Conservation (phyloP, 2,329 filamentous ascomycete genomes). For the Phialocephala sp. region DNA sequence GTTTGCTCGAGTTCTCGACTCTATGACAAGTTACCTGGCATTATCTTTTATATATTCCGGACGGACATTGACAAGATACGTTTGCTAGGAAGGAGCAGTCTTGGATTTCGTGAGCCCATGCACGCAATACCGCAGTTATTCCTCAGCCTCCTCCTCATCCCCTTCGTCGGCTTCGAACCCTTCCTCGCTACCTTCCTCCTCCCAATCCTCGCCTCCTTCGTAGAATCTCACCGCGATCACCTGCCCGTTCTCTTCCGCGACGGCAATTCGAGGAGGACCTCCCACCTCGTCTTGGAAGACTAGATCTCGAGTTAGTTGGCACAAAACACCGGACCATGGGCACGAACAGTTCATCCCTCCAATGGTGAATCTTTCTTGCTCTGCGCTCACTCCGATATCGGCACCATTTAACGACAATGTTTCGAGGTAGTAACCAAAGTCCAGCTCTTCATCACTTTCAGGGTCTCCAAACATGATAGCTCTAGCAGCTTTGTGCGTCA, state of each 20-base stretch:
- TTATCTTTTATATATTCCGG: too few relatives aligned
- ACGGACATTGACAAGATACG: too few relatives aligned
- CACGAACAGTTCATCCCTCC: constrained; percentile 1
- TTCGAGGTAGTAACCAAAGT: neutral
- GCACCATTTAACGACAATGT: neutral
- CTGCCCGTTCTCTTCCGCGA: constrained; percentile 3
- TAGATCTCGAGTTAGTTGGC: neutral
- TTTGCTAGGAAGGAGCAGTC: too few relatives aligned
- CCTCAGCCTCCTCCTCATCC: neutral
- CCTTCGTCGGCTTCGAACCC: neutral
- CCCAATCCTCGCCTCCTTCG: neutral
- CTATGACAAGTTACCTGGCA: too few relatives aligned
- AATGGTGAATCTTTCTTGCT: neutral
- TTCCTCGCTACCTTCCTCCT: neutral
- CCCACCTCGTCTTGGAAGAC: constrained; percentile 1
- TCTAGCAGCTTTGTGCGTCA: neutral
- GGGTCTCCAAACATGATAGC: constrained; percentile 1
- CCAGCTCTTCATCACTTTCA: constrained; percentile 2
- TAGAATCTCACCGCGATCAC: neutral
- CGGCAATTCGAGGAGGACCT: constrained; percentile 6
- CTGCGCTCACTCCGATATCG: neutral
- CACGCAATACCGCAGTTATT: neutral
- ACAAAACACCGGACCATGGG: neutral
- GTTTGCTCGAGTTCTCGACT: too few relatives aligned
- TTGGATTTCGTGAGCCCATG: too few relatives aligned